Evolutionary conservation across 257 asterid genomes (phyloP).

Genomic region (Mentha longifolia): DNA sequence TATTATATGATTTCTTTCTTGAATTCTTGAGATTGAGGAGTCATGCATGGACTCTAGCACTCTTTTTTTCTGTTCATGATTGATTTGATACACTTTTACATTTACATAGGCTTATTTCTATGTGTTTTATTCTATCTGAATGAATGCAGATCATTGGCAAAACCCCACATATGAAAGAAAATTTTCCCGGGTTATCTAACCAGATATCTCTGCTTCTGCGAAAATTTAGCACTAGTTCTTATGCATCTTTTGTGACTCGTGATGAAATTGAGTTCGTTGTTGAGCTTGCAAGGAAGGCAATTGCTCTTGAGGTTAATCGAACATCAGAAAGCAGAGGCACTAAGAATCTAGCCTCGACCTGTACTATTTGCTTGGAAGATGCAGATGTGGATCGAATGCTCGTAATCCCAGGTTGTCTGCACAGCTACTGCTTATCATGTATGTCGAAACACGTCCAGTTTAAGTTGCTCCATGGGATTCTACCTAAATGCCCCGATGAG

Average conservation of each 20-base stretch:
- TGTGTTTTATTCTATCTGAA: constrained; percentile 16
- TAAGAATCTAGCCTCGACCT: constrained; percentile 38
- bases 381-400: constrained; percentile 44
- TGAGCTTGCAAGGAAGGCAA: constrained; percentile 50
- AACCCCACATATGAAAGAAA: constrained; percentile 23
- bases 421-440: constrained; percentile 57
- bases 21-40: neutral
- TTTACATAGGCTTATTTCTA: neutral
- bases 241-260: constrained; percentile 32
- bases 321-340: constrained; percentile 26
- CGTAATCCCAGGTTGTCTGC: constrained; percentile 48
- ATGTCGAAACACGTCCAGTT: constrained; percentile 54
- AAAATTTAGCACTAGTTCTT: constrained; percentile 32
- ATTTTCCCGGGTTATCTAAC: constrained; percentile 36
- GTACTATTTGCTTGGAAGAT: constrained; percentile 64
- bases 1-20: neutral
- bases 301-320: constrained; percentile 34
- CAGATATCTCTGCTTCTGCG: constrained; percentile 48
- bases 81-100: neutral
- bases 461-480: constrained; percentile 51
- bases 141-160: constrained; percentile 56
- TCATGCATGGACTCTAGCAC: neutral
- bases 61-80: constrained; percentile 8
- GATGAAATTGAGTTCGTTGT: constrained; percentile 39
- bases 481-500: constrained; percentile 61